Percentiles rank a stretch among this genome's conserved stretches.
Evolutionary conservation across 805 yeast species (phyloP).

Genomic region (Candida alai): DNA sequence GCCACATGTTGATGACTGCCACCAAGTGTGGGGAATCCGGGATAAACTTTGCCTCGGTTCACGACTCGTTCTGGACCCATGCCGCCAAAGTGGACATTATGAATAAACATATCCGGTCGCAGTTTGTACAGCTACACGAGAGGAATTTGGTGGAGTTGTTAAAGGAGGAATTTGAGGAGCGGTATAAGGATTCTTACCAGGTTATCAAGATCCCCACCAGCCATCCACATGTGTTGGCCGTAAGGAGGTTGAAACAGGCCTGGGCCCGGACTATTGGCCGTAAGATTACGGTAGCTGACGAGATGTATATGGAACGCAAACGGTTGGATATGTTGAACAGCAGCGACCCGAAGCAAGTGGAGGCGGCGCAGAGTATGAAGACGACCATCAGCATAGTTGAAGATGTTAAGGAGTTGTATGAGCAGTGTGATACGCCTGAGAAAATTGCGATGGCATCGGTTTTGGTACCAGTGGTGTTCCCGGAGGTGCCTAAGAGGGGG

Average conservation of each 20-base stretch:
- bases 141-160: conserved; percentile 68
- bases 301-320: conserved; percentile 63
- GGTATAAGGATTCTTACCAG: conserved; percentile 72
- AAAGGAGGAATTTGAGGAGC: conserved; percentile 71
- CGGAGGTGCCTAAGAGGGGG: conserved; percentile 75
- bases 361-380: conserved; percentile 50
- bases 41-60: conserved; percentile 87
- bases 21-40: conserved; percentile 62
- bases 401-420: conserved; percentile 18
- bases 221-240: conserved; percentile 47
- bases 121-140: conserved; percentile 74
- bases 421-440: no score
- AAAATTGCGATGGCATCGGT: no score
- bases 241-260: conserved; percentile 47
- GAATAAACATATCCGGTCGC: conserved; percentile 68
- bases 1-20: conserved; percentile 93
- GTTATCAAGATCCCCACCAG: conserved; percentile 51
- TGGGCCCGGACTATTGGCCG: conserved; percentile 50
- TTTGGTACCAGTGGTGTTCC: conserved; percentile 66
- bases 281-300: conserved; percentile 63
- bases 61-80: conserved; percentile 98
- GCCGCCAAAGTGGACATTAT: conserved; percentile 75
- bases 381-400: conserved; percentile 50
- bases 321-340: conserved; percentile 56
- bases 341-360: conserved; percentile 44